Base-by-base conservation (phyloP, 805 yeast genomes). In the Brettanomyces anomalus region DNA sequence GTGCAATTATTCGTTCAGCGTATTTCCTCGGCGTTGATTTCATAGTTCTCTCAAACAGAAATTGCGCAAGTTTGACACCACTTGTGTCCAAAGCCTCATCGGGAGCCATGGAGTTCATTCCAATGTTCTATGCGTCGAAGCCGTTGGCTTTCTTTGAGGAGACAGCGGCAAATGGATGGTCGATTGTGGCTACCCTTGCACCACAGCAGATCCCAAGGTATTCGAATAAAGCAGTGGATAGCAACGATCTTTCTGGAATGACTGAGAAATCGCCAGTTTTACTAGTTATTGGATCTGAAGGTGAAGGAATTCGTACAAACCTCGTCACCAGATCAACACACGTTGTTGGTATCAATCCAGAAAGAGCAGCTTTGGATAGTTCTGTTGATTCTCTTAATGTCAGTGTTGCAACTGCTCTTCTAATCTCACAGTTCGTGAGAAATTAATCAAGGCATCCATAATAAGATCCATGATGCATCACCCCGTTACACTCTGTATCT, bases 231-330 rank as follows among this genome's bases (percentile, higher is more conserved):
- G 43, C 42, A 2, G 19, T 43, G n/a, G 10, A 14, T 4, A 31
- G 26, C 48, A 61, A 60, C 3, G 75, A 74, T 20, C 60, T 86
- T 41, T 53, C 62, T 1, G 61, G 59, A 0, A 51, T 80, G 32
- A 55, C 77, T 32, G 58, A 62, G 3, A 53, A 65, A 10, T 58
- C 70, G 1, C 96, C 96, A 0, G 71, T 77, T 32, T 54, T 89
- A 47, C 62, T 88, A 40, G 83, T 87, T 1, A 65, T 89, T 39
- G 97, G 96, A 11, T 82, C 87, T 40, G 97, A 88, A 62, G 94
- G 94, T 8, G 68, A 67, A 5, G 97, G 97, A 32, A 76, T 88
- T 20, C 68, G 96, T 42, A 81, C 81, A 6, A 73, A 77, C 37
- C 54, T 88, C 50, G 65, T 76, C 46, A 63, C 76, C 42, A 66